Base-by-base conservation (phyloP, 1,284 basidiomycete species). In the Cryptococcus sp. region DNA sequence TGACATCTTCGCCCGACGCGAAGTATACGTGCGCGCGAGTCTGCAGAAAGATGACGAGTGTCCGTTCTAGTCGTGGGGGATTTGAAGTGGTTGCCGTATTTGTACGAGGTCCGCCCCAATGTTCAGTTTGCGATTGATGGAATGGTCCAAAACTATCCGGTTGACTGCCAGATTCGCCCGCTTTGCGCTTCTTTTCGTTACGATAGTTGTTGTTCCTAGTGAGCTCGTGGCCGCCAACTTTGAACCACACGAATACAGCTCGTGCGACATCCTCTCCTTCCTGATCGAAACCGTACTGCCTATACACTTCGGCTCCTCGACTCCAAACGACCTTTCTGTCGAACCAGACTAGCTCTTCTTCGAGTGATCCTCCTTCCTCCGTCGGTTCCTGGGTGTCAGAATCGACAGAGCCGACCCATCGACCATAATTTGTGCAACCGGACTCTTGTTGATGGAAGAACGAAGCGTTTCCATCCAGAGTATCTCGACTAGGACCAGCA, bases 41-140 rank as follows among this genome's bases (percentile, higher is more conserved):
- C 41, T 88, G 83, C 20, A 93, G 79, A 69, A 94, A 90, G 43
- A 95, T 81, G 69, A 89, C 91, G 1, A 91, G 81, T 1, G 84
- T 87, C 80, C 85, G 71, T 20, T 48, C 66, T 45, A 68, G 66
- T 39, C 50, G 57, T 58, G 39, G 62, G 40, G 16, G 55, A 49
- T 53, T 64, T 38, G 38, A 55, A 16, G 38, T 23, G 13, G 25
- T 20, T 7, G 49, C 37, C 19, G 46, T 44, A 15, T 45, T 46
- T 17, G 52, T 29, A 15, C 26, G 58, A 50, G 67, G 67, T 53
- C 52, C 61, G 47, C 63, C 69, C 67, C 61, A 74, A 46, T 52
- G 63, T 26, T 66, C 52, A 41, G 58, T 29, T 58, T 76, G 67
- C 51, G 70, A 69, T 0, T 37, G 50, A 45, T 76, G 70, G 65